Percentiles rank a stretch among this genome's conserved stretches.
These are phyloP conservation scores for Discostella pseudostelligera DNA, from an alignment of 108 stramenopile species.

Conservation along the genomic window DNA sequence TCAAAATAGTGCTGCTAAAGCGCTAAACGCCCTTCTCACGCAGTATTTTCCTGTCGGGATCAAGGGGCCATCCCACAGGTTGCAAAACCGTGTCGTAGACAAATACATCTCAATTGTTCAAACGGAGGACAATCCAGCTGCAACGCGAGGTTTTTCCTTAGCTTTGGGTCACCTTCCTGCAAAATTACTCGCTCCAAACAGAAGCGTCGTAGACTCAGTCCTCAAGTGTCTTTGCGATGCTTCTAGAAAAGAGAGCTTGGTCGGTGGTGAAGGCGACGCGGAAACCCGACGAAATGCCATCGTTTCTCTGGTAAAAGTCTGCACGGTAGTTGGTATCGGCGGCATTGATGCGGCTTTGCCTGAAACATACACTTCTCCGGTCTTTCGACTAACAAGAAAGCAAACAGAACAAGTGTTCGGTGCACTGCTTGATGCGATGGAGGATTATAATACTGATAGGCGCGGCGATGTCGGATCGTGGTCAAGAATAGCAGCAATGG, in stretches of 20 bases:
- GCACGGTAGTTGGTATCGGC: constrained; percentile 61
- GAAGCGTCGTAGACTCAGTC: constrained; percentile 52
- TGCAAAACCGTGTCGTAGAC: constrained; percentile 83
- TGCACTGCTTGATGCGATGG: constrained; percentile 69
- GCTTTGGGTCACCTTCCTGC: constrained; percentile 90
- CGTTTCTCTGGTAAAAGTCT: constrained; percentile 62
- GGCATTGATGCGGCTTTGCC: constrained; percentile 3
- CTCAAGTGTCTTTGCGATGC: constrained; percentile 56
- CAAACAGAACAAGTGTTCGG: constrained; percentile 66
- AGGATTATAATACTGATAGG: constrained; percentile 95
- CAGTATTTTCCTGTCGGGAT: constrained; percentile 83
- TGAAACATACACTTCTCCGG: constrained; percentile 24
- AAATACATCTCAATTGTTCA: constrained; percentile 73
- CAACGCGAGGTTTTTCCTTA: constrained; percentile 88
- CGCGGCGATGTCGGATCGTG: constrained; percentile 98
- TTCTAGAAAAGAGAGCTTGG: constrained; percentile 55
- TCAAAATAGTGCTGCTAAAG: constrained; percentile 77
- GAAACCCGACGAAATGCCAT: constrained; percentile 95
- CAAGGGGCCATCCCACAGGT: constrained; percentile 80
- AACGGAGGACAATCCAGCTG: constrained; percentile 91
- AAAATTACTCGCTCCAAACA: constrained; percentile 74
- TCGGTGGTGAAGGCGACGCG: constrained; percentile 88
- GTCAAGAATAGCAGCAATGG: constrained; percentile 91
- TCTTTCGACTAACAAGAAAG: constrained; percentile 18
- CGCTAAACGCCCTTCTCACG: constrained; percentile 67